phyloP scores from a whole-genome alignment of 805 yeast genomes.

The Hanseniaspora singularis region DNA sequence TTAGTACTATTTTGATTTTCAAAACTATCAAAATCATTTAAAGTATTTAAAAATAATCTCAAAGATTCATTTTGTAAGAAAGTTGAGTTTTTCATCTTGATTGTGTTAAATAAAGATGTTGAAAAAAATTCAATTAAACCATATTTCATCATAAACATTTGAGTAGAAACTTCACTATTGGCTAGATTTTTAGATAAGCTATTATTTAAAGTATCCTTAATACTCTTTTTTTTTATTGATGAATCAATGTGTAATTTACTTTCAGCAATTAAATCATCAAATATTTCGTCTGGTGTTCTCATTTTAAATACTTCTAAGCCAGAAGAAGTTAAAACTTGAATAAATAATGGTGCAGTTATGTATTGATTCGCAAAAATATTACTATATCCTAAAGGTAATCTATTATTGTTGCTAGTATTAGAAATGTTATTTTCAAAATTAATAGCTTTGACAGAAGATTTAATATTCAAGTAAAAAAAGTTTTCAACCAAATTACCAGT shows the following conservation, averaged over 20 bases:
- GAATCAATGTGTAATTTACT: not conserved
- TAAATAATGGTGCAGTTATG: conserved; percentile 47
- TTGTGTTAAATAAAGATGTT: conserved; percentile 71
- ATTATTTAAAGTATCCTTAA: not conserved
- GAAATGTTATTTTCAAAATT: conserved; percentile 23
- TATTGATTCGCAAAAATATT: conserved; percentile 83
- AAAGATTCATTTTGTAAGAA: conserved; percentile 34
- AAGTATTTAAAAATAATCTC: conserved; percentile 30
- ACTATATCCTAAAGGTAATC: conserved; percentile 67
- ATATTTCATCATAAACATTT: conserved; percentile 60
- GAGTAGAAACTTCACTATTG: conserved; percentile 32
- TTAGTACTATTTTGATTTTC: not conserved
- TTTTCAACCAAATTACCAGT: conserved; percentile 65
- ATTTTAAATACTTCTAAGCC: conserved; percentile 68
- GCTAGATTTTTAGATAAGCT: too few species aligned
- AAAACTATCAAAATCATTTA: conserved; percentile 3
- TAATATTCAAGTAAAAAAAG: conserved; percentile 57
- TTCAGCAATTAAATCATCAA: conserved; percentile 44
- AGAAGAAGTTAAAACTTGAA: conserved; percentile 71
- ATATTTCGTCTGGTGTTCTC: conserved; percentile 67
- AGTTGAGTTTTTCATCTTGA: conserved; percentile 55
- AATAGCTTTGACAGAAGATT: conserved; percentile 57
- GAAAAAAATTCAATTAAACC: conserved; percentile 88
- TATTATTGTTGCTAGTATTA: conserved; percentile 27
- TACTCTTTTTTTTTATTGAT: not conserved